Evolutionary conservation across 2,329 filamentous ascomycete species (phyloP).

Genomic region (Plectosphaerella sp.): DNA sequence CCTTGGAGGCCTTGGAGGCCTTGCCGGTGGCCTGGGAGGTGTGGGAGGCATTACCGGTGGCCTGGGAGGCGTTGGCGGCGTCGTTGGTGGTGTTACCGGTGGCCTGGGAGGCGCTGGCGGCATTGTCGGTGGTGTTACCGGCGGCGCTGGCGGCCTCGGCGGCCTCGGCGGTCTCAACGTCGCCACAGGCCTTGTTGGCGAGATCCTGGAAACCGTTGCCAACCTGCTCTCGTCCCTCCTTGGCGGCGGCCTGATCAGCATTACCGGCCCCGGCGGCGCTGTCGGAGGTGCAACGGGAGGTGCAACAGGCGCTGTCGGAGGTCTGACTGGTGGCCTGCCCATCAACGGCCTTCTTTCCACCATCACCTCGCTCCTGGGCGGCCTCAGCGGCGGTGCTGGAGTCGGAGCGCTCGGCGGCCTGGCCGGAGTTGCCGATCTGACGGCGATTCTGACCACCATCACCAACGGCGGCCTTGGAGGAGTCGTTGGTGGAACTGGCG

Average conservation of each 20-base stretch:
- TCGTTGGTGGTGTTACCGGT: background rate
- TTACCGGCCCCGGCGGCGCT: background rate
- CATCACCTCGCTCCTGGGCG: background rate
- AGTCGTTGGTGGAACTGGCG: slow-evolving; percentile 60
- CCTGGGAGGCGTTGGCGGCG: background rate
- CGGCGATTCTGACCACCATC: background rate
- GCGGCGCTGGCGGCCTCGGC: background rate
- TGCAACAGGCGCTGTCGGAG: too few species aligned
- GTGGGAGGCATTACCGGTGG: background rate
- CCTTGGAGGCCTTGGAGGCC: background rate
- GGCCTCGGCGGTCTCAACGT: background rate
- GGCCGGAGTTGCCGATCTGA: background rate
- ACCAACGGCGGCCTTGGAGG: background rate
- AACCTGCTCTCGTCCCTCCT: background rate
- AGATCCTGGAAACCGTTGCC: background rate
- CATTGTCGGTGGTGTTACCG: background rate
- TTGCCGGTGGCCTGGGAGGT: background rate
- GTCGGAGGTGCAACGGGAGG: background rate
- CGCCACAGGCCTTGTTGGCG: background rate
- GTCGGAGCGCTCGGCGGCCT: background rate
- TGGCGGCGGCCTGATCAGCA: background rate
- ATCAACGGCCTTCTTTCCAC: background rate
- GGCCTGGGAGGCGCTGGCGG: background rate
- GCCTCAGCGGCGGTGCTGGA: background rate
- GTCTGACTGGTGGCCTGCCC: too few species aligned